Conservation (phyloP, 306 rosid species). For the Cucurbita moschata region DNA sequence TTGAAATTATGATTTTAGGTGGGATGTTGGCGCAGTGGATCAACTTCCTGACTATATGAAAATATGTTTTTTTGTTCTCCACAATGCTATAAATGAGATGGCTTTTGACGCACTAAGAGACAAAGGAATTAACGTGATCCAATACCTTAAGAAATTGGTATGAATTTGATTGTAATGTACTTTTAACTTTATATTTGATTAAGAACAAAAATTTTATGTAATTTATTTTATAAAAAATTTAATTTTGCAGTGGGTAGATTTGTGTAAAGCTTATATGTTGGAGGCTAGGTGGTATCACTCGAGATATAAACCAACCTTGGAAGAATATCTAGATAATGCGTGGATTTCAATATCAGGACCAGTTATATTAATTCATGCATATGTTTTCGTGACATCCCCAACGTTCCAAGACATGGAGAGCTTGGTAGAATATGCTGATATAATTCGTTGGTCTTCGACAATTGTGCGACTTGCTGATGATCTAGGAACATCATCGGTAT, state of each 20-base stretch:
- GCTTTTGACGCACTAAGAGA: not conserved
- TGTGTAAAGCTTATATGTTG: not conserved
- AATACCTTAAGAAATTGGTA: not conserved
- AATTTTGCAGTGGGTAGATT: not conserved
- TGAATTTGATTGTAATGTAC: too few relatives aligned
- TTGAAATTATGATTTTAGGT: not conserved
- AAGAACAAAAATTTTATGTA: too few relatives aligned
- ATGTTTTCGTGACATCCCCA: not conserved
- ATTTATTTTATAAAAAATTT: too few relatives aligned
- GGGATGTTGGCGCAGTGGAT: not conserved
- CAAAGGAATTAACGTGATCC: not conserved
- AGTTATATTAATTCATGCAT: not conserved
- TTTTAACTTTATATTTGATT: too few relatives aligned
- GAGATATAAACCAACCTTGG: not conserved
- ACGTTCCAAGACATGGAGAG: not conserved
- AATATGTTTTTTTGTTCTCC: not conserved
- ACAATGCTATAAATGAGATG: not conserved
- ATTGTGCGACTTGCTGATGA: not conserved
- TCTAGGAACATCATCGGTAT: not conserved
- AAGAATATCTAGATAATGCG: not conserved
- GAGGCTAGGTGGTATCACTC: not conserved
- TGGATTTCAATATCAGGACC: not conserved
- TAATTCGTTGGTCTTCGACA: not conserved
- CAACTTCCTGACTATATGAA: not conserved
- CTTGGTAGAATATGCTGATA: not conserved